Conservation (phyloP, 768 basidiomycete genomes). For the Mycena amicta region DNA sequence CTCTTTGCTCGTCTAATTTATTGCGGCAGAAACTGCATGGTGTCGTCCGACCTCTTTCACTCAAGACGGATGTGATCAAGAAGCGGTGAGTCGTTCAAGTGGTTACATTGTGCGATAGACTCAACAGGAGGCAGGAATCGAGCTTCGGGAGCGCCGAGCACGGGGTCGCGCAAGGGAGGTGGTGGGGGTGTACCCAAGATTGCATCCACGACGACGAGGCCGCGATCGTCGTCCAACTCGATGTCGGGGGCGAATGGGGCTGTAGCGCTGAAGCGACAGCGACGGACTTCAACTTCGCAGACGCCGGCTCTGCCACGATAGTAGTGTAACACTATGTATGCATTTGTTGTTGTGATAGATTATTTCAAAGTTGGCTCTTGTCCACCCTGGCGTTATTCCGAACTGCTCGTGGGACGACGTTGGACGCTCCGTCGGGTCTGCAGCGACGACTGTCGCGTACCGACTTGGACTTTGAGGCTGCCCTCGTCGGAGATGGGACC, state of each 20-base stretch:
- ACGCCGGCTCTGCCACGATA: constrained; percentile 32
- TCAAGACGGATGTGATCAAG: constrained; percentile 98
- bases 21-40: constrained; percentile 89
- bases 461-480: constrained; percentile 83
- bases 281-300: constrained; percentile 72
- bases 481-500: constrained; percentile 66
- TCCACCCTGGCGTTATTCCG: constrained; percentile 70
- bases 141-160: constrained; percentile 73
- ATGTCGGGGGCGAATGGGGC: constrained; percentile 36
- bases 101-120: constrained; percentile 15
- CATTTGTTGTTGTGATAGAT: background rate
- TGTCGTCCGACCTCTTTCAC: constrained; percentile 88
- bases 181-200: constrained; percentile 68
- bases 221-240: constrained; percentile 71
- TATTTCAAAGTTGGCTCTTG: background rate
- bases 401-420: constrained; percentile 42
- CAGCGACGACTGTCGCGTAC: constrained; percentile 67
- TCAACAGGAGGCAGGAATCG: constrained; percentile 58
- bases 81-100: constrained; percentile 62
- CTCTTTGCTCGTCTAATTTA: too few relatives aligned
- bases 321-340: constrained; percentile 2
- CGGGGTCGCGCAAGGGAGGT: constrained; percentile 63
- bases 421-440: constrained; percentile 33
- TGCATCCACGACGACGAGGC: constrained; percentile 72
- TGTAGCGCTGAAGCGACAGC: constrained; percentile 73